phyloP scores from a whole-genome alignment of 257 asterid species.

The Salvia hispanica region DNA sequence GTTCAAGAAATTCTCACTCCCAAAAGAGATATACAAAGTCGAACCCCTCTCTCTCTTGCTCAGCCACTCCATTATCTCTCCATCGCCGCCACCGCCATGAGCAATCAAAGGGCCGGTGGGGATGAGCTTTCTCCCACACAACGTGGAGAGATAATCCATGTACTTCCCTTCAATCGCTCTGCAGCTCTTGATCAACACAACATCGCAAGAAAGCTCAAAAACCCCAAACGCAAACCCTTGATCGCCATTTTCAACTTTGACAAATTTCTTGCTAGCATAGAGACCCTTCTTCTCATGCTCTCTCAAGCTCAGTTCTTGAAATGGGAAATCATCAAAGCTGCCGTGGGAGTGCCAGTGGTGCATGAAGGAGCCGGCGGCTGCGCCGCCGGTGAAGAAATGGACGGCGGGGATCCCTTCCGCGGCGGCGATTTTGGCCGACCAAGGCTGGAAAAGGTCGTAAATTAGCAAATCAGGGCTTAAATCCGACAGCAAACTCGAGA shows the following conservation, averaged over 20 bases:
- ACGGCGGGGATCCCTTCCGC: slow-evolving; percentile 39
- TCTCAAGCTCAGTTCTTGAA: slow-evolving; percentile 7
- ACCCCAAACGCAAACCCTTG: slow-evolving; percentile 21
- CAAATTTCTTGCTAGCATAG: background rate
- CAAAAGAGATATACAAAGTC: slow-evolving; percentile 21
- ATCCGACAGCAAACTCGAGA: slow-evolving; percentile 14
- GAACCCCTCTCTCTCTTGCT: background rate
- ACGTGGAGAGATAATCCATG: slow-evolving; percentile 9
- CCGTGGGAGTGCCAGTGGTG: slow-evolving; percentile 26
- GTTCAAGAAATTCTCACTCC: slow-evolving; percentile 21
- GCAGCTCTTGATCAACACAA: slow-evolving; percentile 14
- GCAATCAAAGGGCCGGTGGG: slow-evolving; percentile 17
- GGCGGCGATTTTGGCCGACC: slow-evolving; percentile 37
- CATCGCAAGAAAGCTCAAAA: slow-evolving; percentile 9
- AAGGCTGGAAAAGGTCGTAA: slow-evolving; percentile 38
- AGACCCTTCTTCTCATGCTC: slow-evolving; percentile 30
- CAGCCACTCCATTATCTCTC: slow-evolving; percentile 13
- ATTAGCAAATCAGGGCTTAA: slow-evolving; percentile 38
- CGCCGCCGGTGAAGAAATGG: slow-evolving; percentile 26
- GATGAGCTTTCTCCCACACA: slow-evolving; percentile 9
- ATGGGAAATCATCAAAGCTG: slow-evolving; percentile 31
- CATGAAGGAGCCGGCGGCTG: slow-evolving; percentile 20
- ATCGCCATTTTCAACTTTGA: slow-evolving; percentile 12
- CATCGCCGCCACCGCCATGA: background rate
- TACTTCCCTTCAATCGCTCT: slow-evolving; percentile 24